Evolutionary conservation across 139 green algal genomes (phyloP), one percentile per base, ranked within the genome.

Genomic region (Micromonas commoda): DNA sequence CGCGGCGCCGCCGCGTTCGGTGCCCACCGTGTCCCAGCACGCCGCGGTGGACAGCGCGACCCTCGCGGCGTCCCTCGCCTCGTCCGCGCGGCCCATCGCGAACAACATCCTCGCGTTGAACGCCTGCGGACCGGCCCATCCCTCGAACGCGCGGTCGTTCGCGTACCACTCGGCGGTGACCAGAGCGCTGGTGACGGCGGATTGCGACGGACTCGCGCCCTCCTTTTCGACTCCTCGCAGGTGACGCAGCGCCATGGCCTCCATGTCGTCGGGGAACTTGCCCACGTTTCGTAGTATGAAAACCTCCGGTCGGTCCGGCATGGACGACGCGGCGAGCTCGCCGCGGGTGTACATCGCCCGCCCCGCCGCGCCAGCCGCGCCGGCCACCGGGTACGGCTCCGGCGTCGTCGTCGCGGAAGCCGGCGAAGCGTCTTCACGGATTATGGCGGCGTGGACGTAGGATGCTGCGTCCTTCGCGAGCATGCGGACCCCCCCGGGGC

Each of bases 121-220:
- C 68, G 68, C 68, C 34, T 75, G 29, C 68, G 68, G 68, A n/a
- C 68, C 19, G 34, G 34, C 68, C 68, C 68, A 75, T 38, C 38
- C 38, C 21, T 29, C 38, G 31, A 70, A 70, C 63, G 28, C 63
- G 4, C 23, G 20, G 19, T 37, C 21, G 20, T 29, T 26, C 20
- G 21, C 38, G 68, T 75, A 63, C 37, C 37, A 75, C 68, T 75
- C 68, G 26, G 20, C 23, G 20, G 68, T 61, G 33, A 75, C 68
- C 34, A 75, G 53, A n/a, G 66, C 66, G 29, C 29, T 54, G 20
- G 31, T 73, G n/a, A n/a, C n/a, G n/a, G n/a, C n/a, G n/a, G n/a
- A n/a, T n/a, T 57, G 45, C 45, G 45, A 57, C 45, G 16, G 45
- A 9, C 9, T 16, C 21, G 60, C 68, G 53, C 53, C 68, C 2